These are phyloP conservation scores for Macadamia tetraphylla DNA, from an alignment of 164 flowering plant species.

Conservation along the genomic window DNA sequence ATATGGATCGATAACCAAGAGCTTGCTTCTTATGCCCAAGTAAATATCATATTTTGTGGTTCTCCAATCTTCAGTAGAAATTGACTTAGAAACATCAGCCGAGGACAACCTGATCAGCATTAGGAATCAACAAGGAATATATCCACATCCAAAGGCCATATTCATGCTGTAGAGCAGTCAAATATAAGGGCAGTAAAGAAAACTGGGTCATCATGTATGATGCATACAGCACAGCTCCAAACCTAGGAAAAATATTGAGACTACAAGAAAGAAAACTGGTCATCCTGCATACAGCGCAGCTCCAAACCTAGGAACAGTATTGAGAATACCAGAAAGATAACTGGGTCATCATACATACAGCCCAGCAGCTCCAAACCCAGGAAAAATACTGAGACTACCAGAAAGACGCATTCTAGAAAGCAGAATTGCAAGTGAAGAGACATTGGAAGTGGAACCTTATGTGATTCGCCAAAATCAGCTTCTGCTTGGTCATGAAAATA, in stretches of 20 bases:
- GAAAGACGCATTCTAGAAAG: not conserved
- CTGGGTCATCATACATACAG: no score
- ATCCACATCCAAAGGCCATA: not conserved
- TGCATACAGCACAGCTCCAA: no score
- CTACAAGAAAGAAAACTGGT: no score
- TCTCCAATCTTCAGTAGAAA: not conserved
- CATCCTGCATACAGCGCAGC: no score
- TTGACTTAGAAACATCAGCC: not conserved
- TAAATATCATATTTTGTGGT: no score
- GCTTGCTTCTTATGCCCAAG: no score
- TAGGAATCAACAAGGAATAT: not conserved
- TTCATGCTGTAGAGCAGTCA: not conserved
- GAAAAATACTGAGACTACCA: no score
- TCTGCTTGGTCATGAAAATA: not conserved
- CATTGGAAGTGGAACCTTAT: not conserved
- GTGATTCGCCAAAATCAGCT: not conserved
- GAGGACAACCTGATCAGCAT: not conserved
- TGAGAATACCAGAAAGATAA: no score
- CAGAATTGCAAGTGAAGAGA: not conserved
- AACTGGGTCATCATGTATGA: not conserved
- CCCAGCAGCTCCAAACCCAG: no score
- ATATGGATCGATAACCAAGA: no score
- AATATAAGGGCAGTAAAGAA: not conserved
- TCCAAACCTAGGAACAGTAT: no score
- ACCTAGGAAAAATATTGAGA: no score